A percentile compares a stretch with the other conserved stretches of the same genome.
These are phyloP conservation scores for Biscogniauxia marginata DNA, from an alignment of 2,329 filamentous ascomycete genomes.

Conservation along the genomic window DNA sequence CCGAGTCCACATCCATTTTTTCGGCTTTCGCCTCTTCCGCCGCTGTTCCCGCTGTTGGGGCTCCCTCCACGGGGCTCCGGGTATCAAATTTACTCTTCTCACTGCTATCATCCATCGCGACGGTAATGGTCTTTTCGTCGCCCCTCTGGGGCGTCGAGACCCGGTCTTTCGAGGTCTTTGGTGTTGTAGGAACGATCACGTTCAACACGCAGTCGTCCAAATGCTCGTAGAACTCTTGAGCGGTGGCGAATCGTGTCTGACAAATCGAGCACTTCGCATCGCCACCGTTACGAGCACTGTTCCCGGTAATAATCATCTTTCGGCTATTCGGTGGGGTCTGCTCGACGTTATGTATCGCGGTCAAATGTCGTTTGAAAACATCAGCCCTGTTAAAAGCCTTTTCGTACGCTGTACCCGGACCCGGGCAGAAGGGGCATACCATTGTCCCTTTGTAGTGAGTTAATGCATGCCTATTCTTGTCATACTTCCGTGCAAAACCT, in stretches of 20 bases:
- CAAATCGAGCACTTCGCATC: constrained; percentile 92
- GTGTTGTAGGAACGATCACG: constrained; percentile 52
- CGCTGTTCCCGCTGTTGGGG: constrained; percentile 9
- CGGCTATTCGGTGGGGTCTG: constrained; percentile 90
- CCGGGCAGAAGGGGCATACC: constrained; percentile 93
- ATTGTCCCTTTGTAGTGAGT: constrained; percentile 98
- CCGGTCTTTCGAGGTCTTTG: constrained; percentile 30
- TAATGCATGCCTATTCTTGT: constrained; percentile 91
- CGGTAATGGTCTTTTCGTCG: constrained; percentile 22
- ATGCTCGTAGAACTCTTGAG: constrained; percentile 97
- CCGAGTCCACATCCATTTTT: constrained; percentile 33
- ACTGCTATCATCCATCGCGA: constrained; percentile 22
- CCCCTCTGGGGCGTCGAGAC: constrained; percentile 27
- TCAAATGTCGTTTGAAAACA: constrained; percentile 92
- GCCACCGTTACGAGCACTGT: constrained; percentile 40
- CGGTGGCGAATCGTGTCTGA: constrained; percentile 72
- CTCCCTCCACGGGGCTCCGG: constrained; percentile 17
- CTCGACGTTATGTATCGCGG: constrained; percentile 86
- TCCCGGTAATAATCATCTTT: constrained; percentile 54
- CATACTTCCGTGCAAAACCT: constrained; percentile 92
- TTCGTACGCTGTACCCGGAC: constrained; percentile 82
- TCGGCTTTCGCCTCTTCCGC: constrained; percentile 23
- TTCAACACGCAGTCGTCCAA: constrained; percentile 67
- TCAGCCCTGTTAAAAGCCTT: constrained; percentile 96
- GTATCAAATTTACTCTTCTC: constrained; percentile 20